phyloP scores from a whole-genome alignment of 2,329 filamentous ascomycete species.

The Pyrenophora graminea region DNA sequence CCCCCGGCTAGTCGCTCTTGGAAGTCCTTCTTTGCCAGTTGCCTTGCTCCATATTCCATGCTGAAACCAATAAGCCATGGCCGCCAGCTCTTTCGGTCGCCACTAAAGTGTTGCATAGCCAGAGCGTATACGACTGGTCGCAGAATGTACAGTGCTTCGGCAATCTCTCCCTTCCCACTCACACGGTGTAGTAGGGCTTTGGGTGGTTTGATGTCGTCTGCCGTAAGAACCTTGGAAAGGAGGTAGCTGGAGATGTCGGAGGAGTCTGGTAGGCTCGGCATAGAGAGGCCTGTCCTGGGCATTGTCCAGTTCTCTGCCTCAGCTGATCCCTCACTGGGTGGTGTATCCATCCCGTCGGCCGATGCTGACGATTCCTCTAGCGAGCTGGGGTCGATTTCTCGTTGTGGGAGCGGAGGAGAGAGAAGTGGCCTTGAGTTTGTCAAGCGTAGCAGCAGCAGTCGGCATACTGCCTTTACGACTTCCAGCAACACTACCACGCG shows the following conservation, averaged over 20 bases:
- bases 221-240: conserved; percentile 85
- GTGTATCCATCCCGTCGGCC: conserved; percentile 54
- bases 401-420: conserved; percentile 81
- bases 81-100: conserved; percentile 79
- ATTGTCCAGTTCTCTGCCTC: conserved; percentile 72
- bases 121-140: conserved; percentile 85
- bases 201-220: conserved; percentile 95
- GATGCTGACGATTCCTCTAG: conserved; percentile 56
- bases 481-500: conserved; percentile 84
- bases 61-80: conserved; percentile 88
- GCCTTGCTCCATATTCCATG: conserved; percentile 86
- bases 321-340: conserved; percentile 46
- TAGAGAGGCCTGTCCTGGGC: conserved; percentile 86
- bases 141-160: conserved; percentile 90
- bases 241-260: conserved; percentile 86
- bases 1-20: conserved; percentile 68
- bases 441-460: conserved; percentile 76
- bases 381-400: conserved; percentile 73
- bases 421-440: conserved; percentile 83
- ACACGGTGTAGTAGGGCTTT: conserved; percentile 80
- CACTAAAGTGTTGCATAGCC: conserved; percentile 73
- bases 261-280: conserved; percentile 80
- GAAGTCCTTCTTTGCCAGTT: conserved; percentile 72
- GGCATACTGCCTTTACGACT: conserved; percentile 81
- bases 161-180: conserved; percentile 74